Percentiles rank a stretch among this genome's conserved stretches.
phyloP scores from a whole-genome alignment of 2,329 filamentous ascomycete genomes.

The Fusarium phyllophilum region DNA sequence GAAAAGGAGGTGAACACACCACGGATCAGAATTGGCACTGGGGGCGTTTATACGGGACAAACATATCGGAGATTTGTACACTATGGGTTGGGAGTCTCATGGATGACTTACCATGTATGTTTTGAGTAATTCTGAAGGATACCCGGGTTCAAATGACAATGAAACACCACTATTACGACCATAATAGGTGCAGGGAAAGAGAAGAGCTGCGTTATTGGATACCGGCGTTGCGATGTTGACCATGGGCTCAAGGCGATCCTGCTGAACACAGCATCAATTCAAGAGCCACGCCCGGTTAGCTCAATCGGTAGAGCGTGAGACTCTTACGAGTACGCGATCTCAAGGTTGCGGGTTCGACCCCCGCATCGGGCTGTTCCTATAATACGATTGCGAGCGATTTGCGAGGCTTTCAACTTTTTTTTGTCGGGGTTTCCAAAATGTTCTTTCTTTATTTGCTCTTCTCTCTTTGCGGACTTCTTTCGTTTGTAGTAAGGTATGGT shows the following conservation, averaged over 20 bases:
- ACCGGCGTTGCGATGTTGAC: background rate
- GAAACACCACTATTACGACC: slow-evolving; percentile 20
- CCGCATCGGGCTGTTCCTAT: slow-evolving; percentile 51
- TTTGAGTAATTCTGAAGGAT: slow-evolving; percentile 29
- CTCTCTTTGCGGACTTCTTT: background rate
- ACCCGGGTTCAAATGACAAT: slow-evolving; percentile 34
- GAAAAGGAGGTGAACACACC: slow-evolving; percentile 7
- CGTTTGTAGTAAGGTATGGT: background rate
- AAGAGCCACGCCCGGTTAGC: slow-evolving; percentile 49
- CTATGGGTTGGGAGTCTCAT: slow-evolving; percentile 28
- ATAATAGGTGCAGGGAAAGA: background rate
- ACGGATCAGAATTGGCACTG: slow-evolving; percentile 3
- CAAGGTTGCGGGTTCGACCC: slow-evolving; percentile 66
- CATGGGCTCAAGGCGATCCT: background rate
- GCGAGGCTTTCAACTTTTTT: slow-evolving; percentile 29
- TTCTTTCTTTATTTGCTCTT: too few relatives aligned
- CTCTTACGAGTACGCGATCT: slow-evolving; percentile 64
- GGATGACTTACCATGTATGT: slow-evolving; percentile 12
- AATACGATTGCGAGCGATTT: slow-evolving; percentile 26
- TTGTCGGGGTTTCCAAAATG: background rate
- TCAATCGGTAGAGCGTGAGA: slow-evolving; percentile 71
- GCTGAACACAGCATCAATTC: slow-evolving; percentile 1
- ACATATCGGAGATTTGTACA: slow-evolving; percentile 29
- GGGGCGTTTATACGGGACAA: slow-evolving; percentile 31
- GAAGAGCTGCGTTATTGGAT: background rate